Percentiles rank a stretch among this genome's conserved stretches.
phyloP scores from a whole-genome alignment of 2,329 filamentous ascomycete genomes.

The Cladophialophora bantiana region DNA sequence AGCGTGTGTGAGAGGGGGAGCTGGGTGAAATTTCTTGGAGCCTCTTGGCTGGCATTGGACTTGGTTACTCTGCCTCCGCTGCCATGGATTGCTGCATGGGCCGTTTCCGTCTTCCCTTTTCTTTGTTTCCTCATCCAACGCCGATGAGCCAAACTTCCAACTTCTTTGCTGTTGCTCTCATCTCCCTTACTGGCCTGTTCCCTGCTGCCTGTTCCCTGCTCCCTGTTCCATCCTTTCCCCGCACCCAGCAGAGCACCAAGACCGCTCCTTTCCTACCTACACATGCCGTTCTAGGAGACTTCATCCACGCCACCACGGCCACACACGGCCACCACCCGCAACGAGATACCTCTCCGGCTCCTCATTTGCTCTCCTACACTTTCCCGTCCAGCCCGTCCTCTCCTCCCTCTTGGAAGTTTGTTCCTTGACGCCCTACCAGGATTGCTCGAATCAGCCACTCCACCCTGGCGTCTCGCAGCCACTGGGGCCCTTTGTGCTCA shows the following conservation, averaged over 20 bases:
- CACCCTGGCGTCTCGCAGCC: background rate
- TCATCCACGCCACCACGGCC: too few species aligned
- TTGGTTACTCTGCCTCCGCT: too few species aligned
- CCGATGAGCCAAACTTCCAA: too few species aligned
- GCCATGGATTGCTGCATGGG: too few species aligned
- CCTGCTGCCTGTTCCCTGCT: background rate
- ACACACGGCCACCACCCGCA: background rate
- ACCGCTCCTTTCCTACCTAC: background rate
- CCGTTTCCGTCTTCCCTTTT: too few species aligned
- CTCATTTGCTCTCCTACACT: conserved; percentile 6
- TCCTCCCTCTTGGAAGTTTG: background rate
- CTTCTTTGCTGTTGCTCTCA: too few species aligned
- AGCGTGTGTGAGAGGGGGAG: too few species aligned
- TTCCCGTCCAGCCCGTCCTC: background rate
- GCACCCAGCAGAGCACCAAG: background rate
- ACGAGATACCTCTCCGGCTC: background rate
- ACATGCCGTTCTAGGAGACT: conserved; percentile 2
- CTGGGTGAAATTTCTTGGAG: too few species aligned
- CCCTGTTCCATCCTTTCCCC: background rate
- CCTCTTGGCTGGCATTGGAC: too few species aligned
- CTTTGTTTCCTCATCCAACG: too few species aligned
- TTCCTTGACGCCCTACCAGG: background rate
- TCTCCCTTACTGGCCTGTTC: too few species aligned
- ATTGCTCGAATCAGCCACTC: conserved; percentile 1
- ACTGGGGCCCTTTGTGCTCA: background rate